phyloP scores from a whole-genome alignment of 2,329 filamentous ascomycete genomes.

The Aspergillus novoparasiticus region DNA sequence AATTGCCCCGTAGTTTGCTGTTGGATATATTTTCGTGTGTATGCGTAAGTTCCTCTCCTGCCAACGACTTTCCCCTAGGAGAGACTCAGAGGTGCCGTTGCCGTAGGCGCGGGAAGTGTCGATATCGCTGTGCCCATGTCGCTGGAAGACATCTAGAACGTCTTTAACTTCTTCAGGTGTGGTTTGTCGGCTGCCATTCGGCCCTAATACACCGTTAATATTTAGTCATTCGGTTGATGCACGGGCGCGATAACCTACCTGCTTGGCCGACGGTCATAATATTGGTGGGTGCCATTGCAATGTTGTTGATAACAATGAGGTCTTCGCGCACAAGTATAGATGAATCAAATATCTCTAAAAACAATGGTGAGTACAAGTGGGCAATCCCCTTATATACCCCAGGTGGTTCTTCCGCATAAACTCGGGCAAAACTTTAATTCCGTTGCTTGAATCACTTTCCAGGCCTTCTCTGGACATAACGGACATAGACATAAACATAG shows the following conservation, averaged over 20 bases:
- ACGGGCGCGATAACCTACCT: background rate
- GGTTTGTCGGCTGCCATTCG: background rate
- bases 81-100: conserved; percentile 34
- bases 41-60: conserved; percentile 42
- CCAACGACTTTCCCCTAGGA: conserved; percentile 37
- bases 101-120: conserved; percentile 33
- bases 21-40: conserved; percentile 48
- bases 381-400: no score
- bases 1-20: background rate
- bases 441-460: no score
- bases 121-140: conserved; percentile 28
- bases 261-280: conserved; percentile 9
- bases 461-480: no score
- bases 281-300: background rate
- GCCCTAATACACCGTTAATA: background rate
- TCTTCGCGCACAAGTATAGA: no score
- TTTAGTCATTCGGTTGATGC: background rate
- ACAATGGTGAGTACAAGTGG: no score
- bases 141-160: conserved; percentile 26
- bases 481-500: no score
- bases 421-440: background rate
- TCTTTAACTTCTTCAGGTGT: background rate
- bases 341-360: no score
- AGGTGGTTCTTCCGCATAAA: background rate
- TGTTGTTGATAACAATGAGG: no score